Evolutionary conservation across 192 early-diverging fungal genomes (phyloP).

Genomic region (Mortierella antarctica): DNA sequence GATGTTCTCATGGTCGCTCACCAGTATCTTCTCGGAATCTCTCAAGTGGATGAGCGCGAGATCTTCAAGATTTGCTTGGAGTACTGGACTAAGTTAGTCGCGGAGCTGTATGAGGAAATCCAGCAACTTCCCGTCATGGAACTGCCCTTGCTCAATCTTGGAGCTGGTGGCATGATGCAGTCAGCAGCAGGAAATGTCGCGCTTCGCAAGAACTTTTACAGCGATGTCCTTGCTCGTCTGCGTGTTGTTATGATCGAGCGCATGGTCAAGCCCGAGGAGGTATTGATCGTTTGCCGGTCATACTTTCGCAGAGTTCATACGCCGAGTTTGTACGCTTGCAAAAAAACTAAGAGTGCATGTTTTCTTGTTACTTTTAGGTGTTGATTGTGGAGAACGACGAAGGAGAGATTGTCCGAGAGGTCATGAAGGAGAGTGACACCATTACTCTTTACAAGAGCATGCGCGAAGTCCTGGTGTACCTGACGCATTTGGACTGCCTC

Average conservation of each 20-base stretch:
- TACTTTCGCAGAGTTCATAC: too few relatives aligned
- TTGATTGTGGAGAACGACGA: slow-evolving; percentile 99
- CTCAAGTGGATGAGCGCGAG: slow-evolving; percentile 94
- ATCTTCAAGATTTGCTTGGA: slow-evolving; percentile 98
- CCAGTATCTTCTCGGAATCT: slow-evolving; percentile 90
- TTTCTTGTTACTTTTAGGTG: slow-evolving; percentile 58
- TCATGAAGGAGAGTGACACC: slow-evolving; percentile 97
- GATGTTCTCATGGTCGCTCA: slow-evolving; percentile 81
- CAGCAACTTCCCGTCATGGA: slow-evolving; percentile 64
- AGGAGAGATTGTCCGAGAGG: slow-evolving; percentile 98
- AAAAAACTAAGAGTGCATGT: background rate
- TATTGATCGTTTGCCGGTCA: slow-evolving; percentile 20
- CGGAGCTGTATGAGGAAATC: slow-evolving; percentile 91
- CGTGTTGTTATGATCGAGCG: slow-evolving; percentile 97
- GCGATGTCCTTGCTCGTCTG: slow-evolving; percentile 84
- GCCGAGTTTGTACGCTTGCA: background rate
- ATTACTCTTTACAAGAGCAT: slow-evolving; percentile 98
- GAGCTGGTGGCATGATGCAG: slow-evolving; percentile 53
- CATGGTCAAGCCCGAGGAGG: slow-evolving; percentile 99
- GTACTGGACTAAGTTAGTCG: slow-evolving; percentile 95
- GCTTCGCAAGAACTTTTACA: slow-evolving; percentile 85
- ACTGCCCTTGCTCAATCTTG: slow-evolving; percentile 72
- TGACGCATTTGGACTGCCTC: slow-evolving; percentile 95
- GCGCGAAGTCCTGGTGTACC: slow-evolving; percentile 95
- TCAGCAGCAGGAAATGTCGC: slow-evolving; percentile 54